These are phyloP conservation scores for Penicillium bialowiezense DNA, from an alignment of 495 filamentous ascomycete genomes.

Conservation along the genomic window DNA sequence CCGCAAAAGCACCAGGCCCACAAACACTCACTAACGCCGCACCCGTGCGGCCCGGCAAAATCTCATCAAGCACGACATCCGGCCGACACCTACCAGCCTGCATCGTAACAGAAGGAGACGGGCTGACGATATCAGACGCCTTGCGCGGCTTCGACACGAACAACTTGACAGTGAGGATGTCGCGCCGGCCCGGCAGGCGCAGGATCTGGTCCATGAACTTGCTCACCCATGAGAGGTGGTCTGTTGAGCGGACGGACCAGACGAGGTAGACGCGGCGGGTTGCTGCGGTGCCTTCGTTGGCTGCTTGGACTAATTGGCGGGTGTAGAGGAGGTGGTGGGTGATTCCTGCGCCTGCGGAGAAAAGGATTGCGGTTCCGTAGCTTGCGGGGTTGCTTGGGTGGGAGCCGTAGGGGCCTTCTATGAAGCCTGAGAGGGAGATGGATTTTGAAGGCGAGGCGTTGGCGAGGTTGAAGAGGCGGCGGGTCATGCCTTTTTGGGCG, in stretches of 20 bases:
- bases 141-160: slow-evolving; percentile 79
- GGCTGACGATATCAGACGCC: slow-evolving; percentile 66
- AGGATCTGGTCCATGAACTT: slow-evolving; percentile 96
- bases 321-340: slow-evolving; percentile 82
- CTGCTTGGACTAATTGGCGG: slow-evolving; percentile 69
- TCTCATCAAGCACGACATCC: slow-evolving; percentile 65
- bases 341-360: slow-evolving; percentile 85
- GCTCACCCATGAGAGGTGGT: slow-evolving; percentile 89
- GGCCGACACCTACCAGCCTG: slow-evolving; percentile 67
- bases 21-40: slow-evolving; percentile 85
- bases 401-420: slow-evolving; percentile 83
- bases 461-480: slow-evolving; percentile 67
- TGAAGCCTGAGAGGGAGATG: slow-evolving; percentile 59
- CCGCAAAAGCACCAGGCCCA: slow-evolving; percentile 83
- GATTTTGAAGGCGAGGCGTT: slow-evolving; percentile 54
- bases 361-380: slow-evolving; percentile 83
- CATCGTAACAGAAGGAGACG: slow-evolving; percentile 85
- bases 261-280: slow-evolving; percentile 77
- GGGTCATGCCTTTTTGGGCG: slow-evolving; percentile 81
- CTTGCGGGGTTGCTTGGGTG: slow-evolving; percentile 61
- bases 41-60: slow-evolving; percentile 73
- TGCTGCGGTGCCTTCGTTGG: slow-evolving; percentile 67
- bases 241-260: slow-evolving; percentile 86
- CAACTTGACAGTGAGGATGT: slow-evolving; percentile 78
- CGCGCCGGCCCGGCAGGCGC: slow-evolving; percentile 73